A percentile compares a stretch with the other conserved stretches of the same genome.
These are phyloP conservation scores for Thuidium tamariscinum DNA, from an alignment of 225 moss, liverwort and hornwort species.

Conservation along the genomic window DNA sequence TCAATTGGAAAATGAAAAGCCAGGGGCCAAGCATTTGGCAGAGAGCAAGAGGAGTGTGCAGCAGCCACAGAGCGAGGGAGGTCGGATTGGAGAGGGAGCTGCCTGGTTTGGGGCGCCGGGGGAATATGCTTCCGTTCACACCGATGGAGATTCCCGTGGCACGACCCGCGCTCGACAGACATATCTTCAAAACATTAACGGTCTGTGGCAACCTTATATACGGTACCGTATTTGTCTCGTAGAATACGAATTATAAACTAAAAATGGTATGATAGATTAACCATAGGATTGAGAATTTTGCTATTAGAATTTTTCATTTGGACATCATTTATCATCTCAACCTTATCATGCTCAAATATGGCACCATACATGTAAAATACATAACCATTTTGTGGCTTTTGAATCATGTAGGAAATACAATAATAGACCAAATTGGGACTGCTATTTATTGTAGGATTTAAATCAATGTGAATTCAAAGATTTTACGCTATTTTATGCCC, in stretches of 20 bases:
- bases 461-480: too few relatives aligned
- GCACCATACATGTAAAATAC: neutral
- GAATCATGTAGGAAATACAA: neutral
- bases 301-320: neutral
- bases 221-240: neutral
- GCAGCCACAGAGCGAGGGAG: neutral
- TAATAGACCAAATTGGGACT: neutral
- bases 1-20: neutral
- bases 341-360: neutral
- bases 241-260: neutral
- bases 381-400: neutral
- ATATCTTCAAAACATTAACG: neutral
- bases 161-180: too few relatives aligned
- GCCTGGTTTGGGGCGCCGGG: neutral
- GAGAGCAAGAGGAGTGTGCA: neutral
- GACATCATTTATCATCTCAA: neutral
- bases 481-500: too few relatives aligned
- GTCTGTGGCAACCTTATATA: neutral
- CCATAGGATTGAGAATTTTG: too few relatives aligned
- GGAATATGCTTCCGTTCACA: neutral
- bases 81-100: neutral
- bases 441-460: fast-evolving
- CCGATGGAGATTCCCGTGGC: neutral
- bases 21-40: neutral
- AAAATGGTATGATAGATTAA: neutral